Evolutionary conservation across 129 eudicot species (phyloP).

Genomic region (Centrapalus pauciflorus): DNA sequence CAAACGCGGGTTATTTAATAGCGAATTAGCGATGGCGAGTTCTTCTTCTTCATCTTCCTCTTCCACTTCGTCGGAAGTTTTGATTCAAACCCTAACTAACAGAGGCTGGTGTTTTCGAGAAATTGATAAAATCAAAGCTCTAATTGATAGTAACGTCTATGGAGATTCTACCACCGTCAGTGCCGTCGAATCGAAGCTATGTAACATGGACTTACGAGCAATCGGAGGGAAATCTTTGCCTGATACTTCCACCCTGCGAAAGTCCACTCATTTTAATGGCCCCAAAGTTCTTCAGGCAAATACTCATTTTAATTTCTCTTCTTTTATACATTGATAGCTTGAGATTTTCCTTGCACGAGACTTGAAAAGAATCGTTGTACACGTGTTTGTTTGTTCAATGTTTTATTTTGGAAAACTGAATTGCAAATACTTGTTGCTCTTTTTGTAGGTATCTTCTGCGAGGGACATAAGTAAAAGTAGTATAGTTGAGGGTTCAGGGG

Average conservation of each 20-base stretch:
- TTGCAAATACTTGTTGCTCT: not conserved
- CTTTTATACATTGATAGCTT: too few species aligned
- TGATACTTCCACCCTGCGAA: slow-evolving; percentile 51
- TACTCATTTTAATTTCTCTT: not conserved
- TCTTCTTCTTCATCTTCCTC: slow-evolving; percentile 35
- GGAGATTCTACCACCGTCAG: slow-evolving; percentile 20
- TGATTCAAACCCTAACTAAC: slow-evolving; percentile 36
- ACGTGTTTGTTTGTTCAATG: not conserved
- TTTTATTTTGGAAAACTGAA: not conserved
- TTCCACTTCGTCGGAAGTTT: slow-evolving; percentile 25
- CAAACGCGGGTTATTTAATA: too few species aligned
- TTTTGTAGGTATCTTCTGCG: slow-evolving; percentile 54
- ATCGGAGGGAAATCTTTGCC: slow-evolving; percentile 78
- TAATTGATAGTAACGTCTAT: slow-evolving; percentile 37
- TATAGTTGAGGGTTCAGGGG: slow-evolving; percentile 50
- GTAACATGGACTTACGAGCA: slow-evolving; percentile 57
- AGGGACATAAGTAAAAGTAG: slow-evolving; percentile 69
- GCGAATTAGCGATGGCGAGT: slow-evolving; percentile 34
- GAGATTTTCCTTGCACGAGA: not conserved
- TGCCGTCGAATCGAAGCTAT: slow-evolving; percentile 62
- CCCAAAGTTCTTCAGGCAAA: slow-evolving; percentile 80
- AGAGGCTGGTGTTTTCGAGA: slow-evolving; percentile 75
- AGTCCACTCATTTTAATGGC: slow-evolving; percentile 50
- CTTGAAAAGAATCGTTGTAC: not conserved
- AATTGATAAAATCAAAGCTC: slow-evolving; percentile 34